Percentiles rank a stretch among this genome's conserved stretches.
Conservation (phyloP, 306 rosid genomes). For the Vigna hirtella region DNA sequence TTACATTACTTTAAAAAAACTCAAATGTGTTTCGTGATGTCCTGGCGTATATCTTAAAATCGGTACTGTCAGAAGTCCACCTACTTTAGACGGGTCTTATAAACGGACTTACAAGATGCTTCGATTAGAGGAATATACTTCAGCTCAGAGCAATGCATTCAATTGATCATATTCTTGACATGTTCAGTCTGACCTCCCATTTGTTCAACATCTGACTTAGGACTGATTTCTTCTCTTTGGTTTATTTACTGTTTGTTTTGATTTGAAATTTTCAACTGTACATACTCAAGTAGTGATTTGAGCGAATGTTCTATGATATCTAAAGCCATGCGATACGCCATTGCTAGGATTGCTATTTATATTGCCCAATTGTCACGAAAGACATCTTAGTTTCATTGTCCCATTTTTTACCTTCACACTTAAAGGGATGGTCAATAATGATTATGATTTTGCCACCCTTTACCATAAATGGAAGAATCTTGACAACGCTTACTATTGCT, state of each 20-base stretch:
- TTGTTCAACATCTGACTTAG: slow-evolving; percentile 6
- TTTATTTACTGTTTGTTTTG: slow-evolving; percentile 15
- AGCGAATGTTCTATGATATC: slow-evolving; percentile 9
- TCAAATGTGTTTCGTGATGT: background rate
- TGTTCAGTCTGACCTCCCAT: slow-evolving; percentile 22
- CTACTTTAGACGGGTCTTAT: slow-evolving; percentile 13
- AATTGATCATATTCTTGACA: slow-evolving; percentile 6
- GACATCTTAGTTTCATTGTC: background rate
- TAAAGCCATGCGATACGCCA: background rate
- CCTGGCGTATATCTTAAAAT: slow-evolving; percentile 32
- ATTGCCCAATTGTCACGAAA: background rate
- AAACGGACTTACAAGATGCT: slow-evolving; percentile 18
- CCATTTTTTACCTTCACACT: background rate
- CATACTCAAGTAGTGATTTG: background rate
- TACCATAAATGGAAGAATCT: slow-evolving; percentile 3
- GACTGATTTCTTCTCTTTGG: slow-evolving; percentile 26
- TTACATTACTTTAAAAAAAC: background rate
- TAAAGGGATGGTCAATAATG: background rate
- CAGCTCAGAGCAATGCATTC: slow-evolving; percentile 21
- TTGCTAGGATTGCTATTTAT: background rate
- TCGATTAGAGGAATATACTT: slow-evolving; percentile 15
- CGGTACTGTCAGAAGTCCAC: slow-evolving; percentile 5
- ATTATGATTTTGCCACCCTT: background rate
- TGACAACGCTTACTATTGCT: background rate
- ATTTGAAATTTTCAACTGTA: slow-evolving; percentile 12